A percentile compares a stretch with the other conserved stretches of the same genome.
Evolutionary conservation across 345 rosid species (phyloP).

Genomic region (Rubroshorea leprosula): DNA sequence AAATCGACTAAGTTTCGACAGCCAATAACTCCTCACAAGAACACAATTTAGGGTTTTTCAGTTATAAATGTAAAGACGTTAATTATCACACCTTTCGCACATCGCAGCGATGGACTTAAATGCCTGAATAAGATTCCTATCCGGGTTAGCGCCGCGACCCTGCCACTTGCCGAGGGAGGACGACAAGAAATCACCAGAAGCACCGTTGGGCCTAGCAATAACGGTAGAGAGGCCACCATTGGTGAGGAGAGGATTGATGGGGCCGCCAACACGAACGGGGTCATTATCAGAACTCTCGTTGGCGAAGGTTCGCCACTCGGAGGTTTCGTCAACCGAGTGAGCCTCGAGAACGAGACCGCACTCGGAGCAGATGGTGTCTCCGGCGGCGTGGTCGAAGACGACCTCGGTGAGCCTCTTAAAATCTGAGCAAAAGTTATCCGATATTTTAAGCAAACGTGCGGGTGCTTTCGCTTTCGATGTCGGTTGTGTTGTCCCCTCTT

Average conservation of each 20-base stretch:
- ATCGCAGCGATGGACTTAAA: conserved; percentile 43
- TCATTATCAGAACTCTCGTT: conserved; percentile 38
- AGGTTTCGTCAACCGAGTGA: conserved; percentile 41
- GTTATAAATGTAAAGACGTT: not conserved
- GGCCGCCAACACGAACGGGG: conserved; percentile 47
- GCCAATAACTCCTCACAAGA: no score
- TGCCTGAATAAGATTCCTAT: conserved; percentile 37
- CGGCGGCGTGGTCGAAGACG: conserved; percentile 51
- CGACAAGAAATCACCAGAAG: conserved; percentile 21
- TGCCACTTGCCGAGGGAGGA: conserved; percentile 42
- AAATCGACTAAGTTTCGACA: no score
- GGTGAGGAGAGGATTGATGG: conserved; percentile 40
- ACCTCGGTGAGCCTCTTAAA: conserved; percentile 40
- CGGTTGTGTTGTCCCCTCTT: not conserved
- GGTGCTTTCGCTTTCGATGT: not conserved
- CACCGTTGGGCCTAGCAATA: conserved; percentile 9
- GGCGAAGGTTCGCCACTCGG: conserved; percentile 52
- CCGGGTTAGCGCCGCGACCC: conserved; percentile 39
- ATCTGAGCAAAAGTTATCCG: conserved; percentile 40
- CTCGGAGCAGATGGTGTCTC: conserved; percentile 51
- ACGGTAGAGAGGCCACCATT: conserved; percentile 45
- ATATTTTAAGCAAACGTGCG: conserved; percentile 15
- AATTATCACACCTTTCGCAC: conserved; percentile 36
- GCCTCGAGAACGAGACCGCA: conserved; percentile 48
- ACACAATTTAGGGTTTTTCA: no score